phyloP scores from a whole-genome alignment of 2,329 filamentous ascomycete genomes.

The Trematosphaeria pertusa region DNA sequence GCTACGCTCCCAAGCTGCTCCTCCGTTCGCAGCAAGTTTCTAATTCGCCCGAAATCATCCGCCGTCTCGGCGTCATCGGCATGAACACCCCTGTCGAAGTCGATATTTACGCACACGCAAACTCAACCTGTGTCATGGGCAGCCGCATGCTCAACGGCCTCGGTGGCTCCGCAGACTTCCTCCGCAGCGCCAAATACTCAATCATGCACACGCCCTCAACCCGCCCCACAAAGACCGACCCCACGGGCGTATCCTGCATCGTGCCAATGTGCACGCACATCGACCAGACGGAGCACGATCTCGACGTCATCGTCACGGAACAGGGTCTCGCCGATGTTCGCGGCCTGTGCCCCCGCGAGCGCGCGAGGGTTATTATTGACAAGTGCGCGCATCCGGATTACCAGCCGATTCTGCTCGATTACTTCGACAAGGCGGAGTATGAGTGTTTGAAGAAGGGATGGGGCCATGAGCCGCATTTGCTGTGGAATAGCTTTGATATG shows the following conservation, averaged over 20 bases:
- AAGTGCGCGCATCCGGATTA: slow-evolving; percentile 89
- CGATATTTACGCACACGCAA: slow-evolving; percentile 93
- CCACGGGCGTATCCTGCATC: slow-evolving; percentile 82
- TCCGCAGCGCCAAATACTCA: slow-evolving; percentile 79
- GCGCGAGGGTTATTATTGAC: slow-evolving; percentile 83
- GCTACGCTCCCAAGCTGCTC: slow-evolving; percentile 80
- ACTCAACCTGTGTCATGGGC: slow-evolving; percentile 89
- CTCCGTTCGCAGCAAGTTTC: slow-evolving; percentile 87
- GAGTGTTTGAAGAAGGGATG: slow-evolving; percentile 85
- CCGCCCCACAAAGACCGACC: slow-evolving; percentile 81
- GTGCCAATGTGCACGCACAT: slow-evolving; percentile 94
- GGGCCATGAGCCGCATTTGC: slow-evolving; percentile 88
- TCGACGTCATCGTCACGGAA: slow-evolving; percentile 84
- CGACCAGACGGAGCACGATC: slow-evolving; percentile 91
- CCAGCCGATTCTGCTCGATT: slow-evolving; percentile 79
- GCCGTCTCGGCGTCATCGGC: slow-evolving; percentile 83
- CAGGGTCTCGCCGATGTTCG: slow-evolving; percentile 84
- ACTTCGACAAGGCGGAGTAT: slow-evolving; percentile 84
- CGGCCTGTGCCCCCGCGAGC: slow-evolving; percentile 78
- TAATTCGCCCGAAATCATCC: slow-evolving; percentile 90
- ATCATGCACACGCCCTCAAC: slow-evolving; percentile 94
- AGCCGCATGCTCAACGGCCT: slow-evolving; percentile 87
- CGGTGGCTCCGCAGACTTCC: slow-evolving; percentile 82
- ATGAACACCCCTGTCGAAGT: slow-evolving; percentile 97
- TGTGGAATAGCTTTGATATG: slow-evolving; percentile 89